phyloP scores from a whole-genome alignment of 768 basidiomycete species.

The Kwoniella shandongensis region DNA sequence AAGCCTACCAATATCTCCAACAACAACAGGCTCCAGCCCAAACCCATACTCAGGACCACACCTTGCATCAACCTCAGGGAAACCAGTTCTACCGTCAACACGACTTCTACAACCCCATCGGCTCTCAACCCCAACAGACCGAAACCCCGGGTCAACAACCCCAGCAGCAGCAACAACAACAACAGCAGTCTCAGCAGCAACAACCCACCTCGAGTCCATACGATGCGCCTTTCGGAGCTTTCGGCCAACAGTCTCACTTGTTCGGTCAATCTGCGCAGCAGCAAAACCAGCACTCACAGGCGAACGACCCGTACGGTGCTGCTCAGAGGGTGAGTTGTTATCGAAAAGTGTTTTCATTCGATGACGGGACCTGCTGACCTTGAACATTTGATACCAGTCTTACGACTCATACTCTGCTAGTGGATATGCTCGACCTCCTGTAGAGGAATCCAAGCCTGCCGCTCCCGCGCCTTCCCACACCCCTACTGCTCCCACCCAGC shows the following conservation, averaged over 20 bases:
- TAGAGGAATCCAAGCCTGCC: conserved; percentile 46
- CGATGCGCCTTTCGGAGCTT: conserved; percentile 38
- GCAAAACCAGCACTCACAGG: conserved; percentile 34
- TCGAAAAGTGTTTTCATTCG: background rate
- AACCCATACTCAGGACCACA: conserved; percentile 32
- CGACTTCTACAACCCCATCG: conserved; percentile 37
- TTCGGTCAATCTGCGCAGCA: conserved; percentile 40
- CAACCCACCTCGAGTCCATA: conserved; percentile 31
- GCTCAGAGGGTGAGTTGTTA: conserved; percentile 40
- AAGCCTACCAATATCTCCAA: conserved; percentile 36
- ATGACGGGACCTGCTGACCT: conserved; percentile 4
- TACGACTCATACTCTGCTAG: conserved; percentile 52
- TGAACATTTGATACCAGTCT: conserved; percentile 8
- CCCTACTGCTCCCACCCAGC: conserved; percentile 28
- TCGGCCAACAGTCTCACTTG: conserved; percentile 41
- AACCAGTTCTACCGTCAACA: conserved; percentile 42
- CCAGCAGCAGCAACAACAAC: conserved; percentile 29
- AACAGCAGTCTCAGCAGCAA: conserved; percentile 12
- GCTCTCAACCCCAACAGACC: conserved; percentile 30
- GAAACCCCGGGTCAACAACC: conserved; percentile 29
- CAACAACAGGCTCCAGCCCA: conserved; percentile 38
- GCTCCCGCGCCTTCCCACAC: conserved; percentile 34
- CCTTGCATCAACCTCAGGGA: conserved; percentile 31
- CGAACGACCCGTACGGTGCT: conserved; percentile 44
- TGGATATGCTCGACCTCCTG: conserved; percentile 49